Percentiles rank a stretch among this genome's conserved stretches.
phyloP scores from a whole-genome alignment of 192 early-diverging fungal genomes.

The Diversispora epigaea region DNA sequence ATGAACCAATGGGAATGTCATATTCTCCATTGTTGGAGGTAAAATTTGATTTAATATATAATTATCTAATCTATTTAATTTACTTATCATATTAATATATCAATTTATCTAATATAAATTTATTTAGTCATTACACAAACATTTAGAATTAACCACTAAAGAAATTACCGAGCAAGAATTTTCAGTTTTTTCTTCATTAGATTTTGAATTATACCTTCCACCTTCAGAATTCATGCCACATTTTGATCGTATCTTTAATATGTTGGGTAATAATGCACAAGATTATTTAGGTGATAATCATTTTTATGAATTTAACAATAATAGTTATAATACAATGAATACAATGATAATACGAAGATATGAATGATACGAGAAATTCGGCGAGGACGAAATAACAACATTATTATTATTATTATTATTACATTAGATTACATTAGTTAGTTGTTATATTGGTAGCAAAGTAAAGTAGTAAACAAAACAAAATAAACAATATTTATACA shows the following conservation, averaged over 20 bases:
- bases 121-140: constrained; percentile 65
- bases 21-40: constrained; percentile 62
- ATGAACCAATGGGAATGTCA: constrained; percentile 74
- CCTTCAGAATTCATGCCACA: constrained; percentile 90
- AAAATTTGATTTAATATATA: background rate
- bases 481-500: no score
- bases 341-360: no score
- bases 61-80: background rate
- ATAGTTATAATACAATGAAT: no score
- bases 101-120: background rate
- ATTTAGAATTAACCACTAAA: constrained; percentile 72
- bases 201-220: constrained; percentile 88
- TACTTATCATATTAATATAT: background rate
- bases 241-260: constrained; percentile 68
- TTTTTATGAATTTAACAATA: constrained; percentile 16
- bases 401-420: no score
- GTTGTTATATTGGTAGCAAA: no score
- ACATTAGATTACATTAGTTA: no score
- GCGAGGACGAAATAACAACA: no score
- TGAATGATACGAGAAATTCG: no score
- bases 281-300: constrained; percentile 16
- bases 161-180: constrained; percentile 89
- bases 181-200: constrained; percentile 83
- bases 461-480: no score
- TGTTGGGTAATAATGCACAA: constrained; percentile 7